Evolutionary conservation across 805 yeast genomes (phyloP).

Genomic region (Candida chilensis): DNA sequence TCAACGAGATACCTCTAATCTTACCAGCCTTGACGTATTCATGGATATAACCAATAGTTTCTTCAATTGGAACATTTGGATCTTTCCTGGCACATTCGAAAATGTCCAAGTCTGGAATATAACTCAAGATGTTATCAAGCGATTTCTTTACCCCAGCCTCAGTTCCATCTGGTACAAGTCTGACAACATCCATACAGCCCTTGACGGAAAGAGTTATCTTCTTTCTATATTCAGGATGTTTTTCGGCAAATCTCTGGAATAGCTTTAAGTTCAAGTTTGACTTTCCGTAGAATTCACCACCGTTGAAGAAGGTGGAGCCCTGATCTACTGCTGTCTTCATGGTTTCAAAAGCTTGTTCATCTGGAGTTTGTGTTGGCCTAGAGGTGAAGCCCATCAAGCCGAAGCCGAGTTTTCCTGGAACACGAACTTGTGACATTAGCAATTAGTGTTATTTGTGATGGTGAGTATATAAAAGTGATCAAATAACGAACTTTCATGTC

Average conservation of each 20-base stretch:
- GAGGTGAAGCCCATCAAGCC: conserved; percentile 83
- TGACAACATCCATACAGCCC: conserved; percentile 41
- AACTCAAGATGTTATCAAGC: conserved; percentile 33
- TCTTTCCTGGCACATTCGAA: conserved; percentile 74
- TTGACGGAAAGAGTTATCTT: conserved; percentile 58
- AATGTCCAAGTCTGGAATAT: conserved; percentile 40
- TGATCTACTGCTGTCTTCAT: conserved; percentile 43
- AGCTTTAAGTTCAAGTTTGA: conserved; percentile 45
- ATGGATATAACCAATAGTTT: conserved; percentile 45
- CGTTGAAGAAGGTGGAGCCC: conserved; percentile 50
- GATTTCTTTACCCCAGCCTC: conserved; percentile 36
- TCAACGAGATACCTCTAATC: conserved; percentile 63
- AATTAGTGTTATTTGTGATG: too few relatives aligned
- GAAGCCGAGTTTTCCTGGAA: too few relatives aligned
- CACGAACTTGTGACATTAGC: too few relatives aligned
- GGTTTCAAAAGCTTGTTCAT: conserved; percentile 41
- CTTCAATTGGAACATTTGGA: conserved; percentile 43
- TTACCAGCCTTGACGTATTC: conserved; percentile 54
- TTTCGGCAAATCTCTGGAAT: conserved; percentile 46
- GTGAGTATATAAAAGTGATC: too few relatives aligned
- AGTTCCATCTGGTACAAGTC: conserved; percentile 38
- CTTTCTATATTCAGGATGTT: conserved; percentile 44
- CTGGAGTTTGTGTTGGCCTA: conserved; percentile 47
- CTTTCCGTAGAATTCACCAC: conserved; percentile 78
- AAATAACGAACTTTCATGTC: too few relatives aligned